A percentile compares a stretch with the other conserved stretches of the same genome.
Evolutionary conservation across 2,329 filamentous ascomycete species (phyloP).

Genomic region (Claviceps capensis): DNA sequence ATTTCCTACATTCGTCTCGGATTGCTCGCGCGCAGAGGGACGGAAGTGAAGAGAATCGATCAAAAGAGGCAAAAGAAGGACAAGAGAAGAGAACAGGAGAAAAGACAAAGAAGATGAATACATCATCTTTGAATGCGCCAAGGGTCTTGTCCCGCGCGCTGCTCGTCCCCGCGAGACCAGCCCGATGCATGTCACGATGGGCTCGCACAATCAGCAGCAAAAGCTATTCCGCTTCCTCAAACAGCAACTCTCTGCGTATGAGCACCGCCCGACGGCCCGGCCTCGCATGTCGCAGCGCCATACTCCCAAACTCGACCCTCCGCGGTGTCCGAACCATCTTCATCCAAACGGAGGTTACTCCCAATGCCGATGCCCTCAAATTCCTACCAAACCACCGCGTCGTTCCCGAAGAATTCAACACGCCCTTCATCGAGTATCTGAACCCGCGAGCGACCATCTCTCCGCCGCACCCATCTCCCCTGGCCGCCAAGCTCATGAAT

Average conservation of each 20-base stretch:
- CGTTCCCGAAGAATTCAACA: conserved; percentile 57
- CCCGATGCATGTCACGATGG: conserved; percentile 13
- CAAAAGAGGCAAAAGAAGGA: too few relatives aligned
- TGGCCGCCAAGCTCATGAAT: conserved; percentile 81
- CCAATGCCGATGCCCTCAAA: conserved; percentile 91
- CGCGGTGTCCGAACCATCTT: conserved; percentile 62
- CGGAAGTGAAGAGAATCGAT: background rate
- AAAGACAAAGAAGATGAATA: conserved; percentile 10
- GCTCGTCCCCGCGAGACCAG: conserved; percentile 12
- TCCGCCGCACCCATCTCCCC: conserved; percentile 77
- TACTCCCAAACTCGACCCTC: conserved; percentile 6
- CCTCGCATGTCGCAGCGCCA: conserved; percentile 5
- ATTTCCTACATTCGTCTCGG: too few relatives aligned
- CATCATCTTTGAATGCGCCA: conserved; percentile 9
- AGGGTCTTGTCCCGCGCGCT: conserved; percentile 13
- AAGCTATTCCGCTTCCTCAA: background rate
- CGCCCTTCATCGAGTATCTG: conserved; percentile 83
- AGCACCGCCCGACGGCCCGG: conserved; percentile 6
- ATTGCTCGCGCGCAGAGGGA: background rate
- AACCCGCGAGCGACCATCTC: conserved; percentile 77
- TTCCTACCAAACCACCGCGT: conserved; percentile 86
- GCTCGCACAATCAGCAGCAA: conserved; percentile 10
- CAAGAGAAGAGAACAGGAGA: background rate
- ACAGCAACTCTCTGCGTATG: background rate
- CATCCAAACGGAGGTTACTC: conserved; percentile 92